These are phyloP conservation scores for Inga leiocalycina DNA, from an alignment of 306 rosid species.

Conservation along the genomic window DNA sequence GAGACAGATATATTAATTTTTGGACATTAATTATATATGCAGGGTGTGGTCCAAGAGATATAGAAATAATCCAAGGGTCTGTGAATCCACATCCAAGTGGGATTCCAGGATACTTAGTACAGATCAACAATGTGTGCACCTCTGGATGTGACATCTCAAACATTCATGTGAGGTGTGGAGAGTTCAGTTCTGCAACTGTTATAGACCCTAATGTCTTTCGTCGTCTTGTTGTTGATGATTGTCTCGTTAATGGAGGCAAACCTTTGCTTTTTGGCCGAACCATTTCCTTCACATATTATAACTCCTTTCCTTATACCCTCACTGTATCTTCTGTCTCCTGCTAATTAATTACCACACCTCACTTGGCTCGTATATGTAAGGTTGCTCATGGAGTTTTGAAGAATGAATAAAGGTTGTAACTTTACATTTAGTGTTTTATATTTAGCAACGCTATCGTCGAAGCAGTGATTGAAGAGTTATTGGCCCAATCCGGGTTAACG, in stretches of 20 bases:
- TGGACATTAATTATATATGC: too few species aligned
- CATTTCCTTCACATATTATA: background rate
- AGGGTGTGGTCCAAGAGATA: too few species aligned
- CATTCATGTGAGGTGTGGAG: background rate
- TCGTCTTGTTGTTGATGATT: background rate
- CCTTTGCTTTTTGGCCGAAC: background rate
- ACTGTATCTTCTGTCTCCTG: background rate
- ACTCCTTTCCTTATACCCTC: background rate
- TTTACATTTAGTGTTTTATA: too few species aligned
- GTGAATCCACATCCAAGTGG: background rate
- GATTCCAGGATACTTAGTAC: background rate
- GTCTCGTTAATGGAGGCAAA: background rate
- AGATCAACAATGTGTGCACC: background rate
- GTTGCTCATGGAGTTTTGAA: too few species aligned
- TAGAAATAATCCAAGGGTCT: background rate
- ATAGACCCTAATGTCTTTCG: background rate
- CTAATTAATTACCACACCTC: background rate
- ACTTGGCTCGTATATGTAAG: too few species aligned
- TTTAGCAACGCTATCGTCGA: too few species aligned
- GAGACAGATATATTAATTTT: too few species aligned
- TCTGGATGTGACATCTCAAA: background rate
- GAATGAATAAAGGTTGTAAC: too few species aligned
- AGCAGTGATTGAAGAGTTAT: too few species aligned
- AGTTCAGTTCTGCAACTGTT: background rate
- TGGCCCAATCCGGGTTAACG: too few species aligned